phyloP scores from a whole-genome alignment of 106 monocot genomes.

The Platanthera guangdongensis region DNA sequence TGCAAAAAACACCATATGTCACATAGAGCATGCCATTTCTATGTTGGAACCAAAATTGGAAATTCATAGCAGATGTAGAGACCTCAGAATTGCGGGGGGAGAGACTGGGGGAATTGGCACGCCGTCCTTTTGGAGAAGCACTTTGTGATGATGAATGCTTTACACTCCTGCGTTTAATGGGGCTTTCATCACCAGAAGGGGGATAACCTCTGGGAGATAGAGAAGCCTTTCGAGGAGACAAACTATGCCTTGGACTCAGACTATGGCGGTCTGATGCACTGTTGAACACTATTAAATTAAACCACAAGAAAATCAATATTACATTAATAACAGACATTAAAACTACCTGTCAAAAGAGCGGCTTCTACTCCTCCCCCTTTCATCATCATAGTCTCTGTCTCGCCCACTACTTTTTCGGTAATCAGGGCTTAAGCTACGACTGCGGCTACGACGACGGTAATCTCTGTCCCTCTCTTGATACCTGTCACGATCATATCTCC shows the following conservation, averaged over 20 bases:
- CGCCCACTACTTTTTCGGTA: conserved; percentile 31
- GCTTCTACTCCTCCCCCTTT: conserved; percentile 37
- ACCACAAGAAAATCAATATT: background rate
- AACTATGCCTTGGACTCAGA: conserved; percentile 22
- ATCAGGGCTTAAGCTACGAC: conserved; percentile 55
- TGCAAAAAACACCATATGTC: background rate
- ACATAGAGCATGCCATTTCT: background rate
- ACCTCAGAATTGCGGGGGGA: conserved; percentile 33
- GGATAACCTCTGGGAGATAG: conserved; percentile 5
- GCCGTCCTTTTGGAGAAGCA: conserved; percentile 31
- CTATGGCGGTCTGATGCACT: conserved; percentile 26
- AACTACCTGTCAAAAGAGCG: conserved; percentile 34
- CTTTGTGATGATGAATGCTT: conserved; percentile 32
- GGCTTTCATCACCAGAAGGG: conserved; percentile 24
- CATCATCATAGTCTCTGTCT: conserved; percentile 26
- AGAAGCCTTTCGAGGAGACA: conserved; percentile 22
- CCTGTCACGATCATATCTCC: conserved; percentile 36
- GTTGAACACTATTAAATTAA: conserved; percentile 9
- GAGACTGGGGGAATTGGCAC: conserved; percentile 25
- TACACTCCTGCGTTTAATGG: conserved; percentile 16
- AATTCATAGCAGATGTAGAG: background rate
- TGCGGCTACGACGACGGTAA: conserved; percentile 41
- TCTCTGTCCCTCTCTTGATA: conserved; percentile 43
- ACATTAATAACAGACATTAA: background rate
- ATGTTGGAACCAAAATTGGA: background rate